phyloP scores from a whole-genome alignment of 495 filamentous ascomycete genomes.

The Aspergillus wentii region DNA sequence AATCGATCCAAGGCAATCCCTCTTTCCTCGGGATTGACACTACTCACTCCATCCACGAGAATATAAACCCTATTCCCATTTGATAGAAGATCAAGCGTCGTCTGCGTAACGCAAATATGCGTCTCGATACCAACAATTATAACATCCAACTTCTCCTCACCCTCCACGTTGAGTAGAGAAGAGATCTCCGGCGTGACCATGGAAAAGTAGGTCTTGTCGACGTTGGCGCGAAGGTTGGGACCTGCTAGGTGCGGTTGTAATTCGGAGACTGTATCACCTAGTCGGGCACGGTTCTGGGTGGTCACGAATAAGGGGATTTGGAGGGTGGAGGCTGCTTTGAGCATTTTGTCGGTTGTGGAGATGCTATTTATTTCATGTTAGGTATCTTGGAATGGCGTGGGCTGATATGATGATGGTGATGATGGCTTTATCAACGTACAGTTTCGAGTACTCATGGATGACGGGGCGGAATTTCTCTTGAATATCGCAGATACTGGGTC shows the following conservation, averaged over 20 bases:
- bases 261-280: slow-evolving; percentile 75
- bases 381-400: neutral
- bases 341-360: slow-evolving; percentile 36
- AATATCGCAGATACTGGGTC: slow-evolving; percentile 80
- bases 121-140: slow-evolving; percentile 78
- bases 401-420: neutral
- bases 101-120: slow-evolving; percentile 95
- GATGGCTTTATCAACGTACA: too few species aligned
- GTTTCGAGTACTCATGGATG: slow-evolving; percentile 77
- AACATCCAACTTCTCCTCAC: slow-evolving; percentile 19
- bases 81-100: slow-evolving; percentile 70
- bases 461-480: slow-evolving; percentile 86
- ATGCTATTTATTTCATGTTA: slow-evolving; percentile 14
- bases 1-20: slow-evolving; percentile 72
- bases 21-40: slow-evolving; percentile 77
- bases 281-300: slow-evolving; percentile 70
- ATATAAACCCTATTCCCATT: slow-evolving; percentile 80
- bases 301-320: slow-evolving; percentile 75
- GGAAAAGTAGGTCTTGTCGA: slow-evolving; percentile 86
- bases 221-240: slow-evolving; percentile 43
- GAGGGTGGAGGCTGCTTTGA: slow-evolving; percentile 52
- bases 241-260: slow-evolving; percentile 41
- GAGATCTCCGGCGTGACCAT: slow-evolving; percentile 61
- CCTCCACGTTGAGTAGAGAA: slow-evolving; percentile 14
- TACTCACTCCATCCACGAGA: slow-evolving; percentile 86